Conservation (phyloP, 202 grass and related monocot genomes). For the Eragrostis tef region DNA sequence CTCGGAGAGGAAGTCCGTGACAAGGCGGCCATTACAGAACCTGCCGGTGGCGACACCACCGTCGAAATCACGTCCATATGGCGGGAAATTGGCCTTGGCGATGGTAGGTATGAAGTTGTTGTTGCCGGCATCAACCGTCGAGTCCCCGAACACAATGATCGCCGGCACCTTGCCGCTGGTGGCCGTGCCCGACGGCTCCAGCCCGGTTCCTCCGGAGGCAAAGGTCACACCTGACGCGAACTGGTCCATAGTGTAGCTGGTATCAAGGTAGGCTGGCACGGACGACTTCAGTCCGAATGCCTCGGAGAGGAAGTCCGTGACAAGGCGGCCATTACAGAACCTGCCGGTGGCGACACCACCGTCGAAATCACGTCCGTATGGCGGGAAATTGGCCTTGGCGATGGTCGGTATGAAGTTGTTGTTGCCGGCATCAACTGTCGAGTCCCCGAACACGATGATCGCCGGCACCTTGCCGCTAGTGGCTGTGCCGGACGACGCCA, state of each 20-base stretch:
- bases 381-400: slow-evolving; percentile 60
- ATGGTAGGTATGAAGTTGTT: slow-evolving; percentile 69
- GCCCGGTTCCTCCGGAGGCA: slow-evolving; percentile 61
- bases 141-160: slow-evolving; percentile 86
- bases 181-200: not conserved
- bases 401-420: slow-evolving; percentile 69
- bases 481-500: not conserved
- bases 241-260: slow-evolving; percentile 56
- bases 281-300: slow-evolving; percentile 49
- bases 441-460: slow-evolving; percentile 86
- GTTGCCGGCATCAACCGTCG: slow-evolving; percentile 73
- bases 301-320: slow-evolving; percentile 67
- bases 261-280: slow-evolving; percentile 80
- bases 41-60: slow-evolving; percentile 62
- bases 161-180: slow-evolving; percentile 44
- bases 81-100: slow-evolving; percentile 60
- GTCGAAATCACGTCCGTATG: slow-evolving; percentile 65
- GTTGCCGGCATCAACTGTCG: slow-evolving; percentile 73
- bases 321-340: slow-evolving; percentile 72
- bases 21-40: slow-evolving; percentile 72
- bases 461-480: slow-evolving; percentile 44
- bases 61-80: slow-evolving; percentile 65
- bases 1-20: slow-evolving; percentile 67
- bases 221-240: slow-evolving; percentile 66
- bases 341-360: slow-evolving; percentile 62